phyloP scores from a whole-genome alignment of 2,329 filamentous ascomycete genomes.

The Mycosphaerelloides madeirae region DNA sequence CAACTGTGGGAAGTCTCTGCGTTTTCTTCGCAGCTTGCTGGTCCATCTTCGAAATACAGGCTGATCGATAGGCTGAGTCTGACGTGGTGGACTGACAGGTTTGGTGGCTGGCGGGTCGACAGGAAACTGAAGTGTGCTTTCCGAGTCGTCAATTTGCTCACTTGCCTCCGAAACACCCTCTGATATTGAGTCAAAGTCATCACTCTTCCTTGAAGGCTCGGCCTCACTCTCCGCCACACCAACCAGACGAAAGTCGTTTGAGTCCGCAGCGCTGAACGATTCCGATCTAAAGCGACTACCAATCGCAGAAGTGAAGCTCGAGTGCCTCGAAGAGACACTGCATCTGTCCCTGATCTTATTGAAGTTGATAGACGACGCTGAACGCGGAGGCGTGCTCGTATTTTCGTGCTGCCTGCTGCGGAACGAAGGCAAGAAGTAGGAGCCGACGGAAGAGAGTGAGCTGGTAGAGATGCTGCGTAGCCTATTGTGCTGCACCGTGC shows the following conservation, averaged over 20 bases:
- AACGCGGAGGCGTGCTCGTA: conserved; percentile 6
- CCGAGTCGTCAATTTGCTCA: conserved; percentile 1
- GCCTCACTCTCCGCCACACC: conserved; percentile 13
- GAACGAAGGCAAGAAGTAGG: conserved; percentile 14
- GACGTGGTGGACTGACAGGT: not conserved
- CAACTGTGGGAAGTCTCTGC: conserved; percentile 42
- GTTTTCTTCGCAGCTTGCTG: conserved; percentile 59
- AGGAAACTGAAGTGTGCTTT: conserved; percentile 1
- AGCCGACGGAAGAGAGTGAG: conserved; percentile 25
- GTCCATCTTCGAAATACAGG: conserved; percentile 70
- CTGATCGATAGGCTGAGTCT: conserved; percentile 1
- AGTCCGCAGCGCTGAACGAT: conserved; percentile 2
- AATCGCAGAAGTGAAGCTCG: conserved; percentile 17
- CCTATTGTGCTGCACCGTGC: conserved; percentile 25
- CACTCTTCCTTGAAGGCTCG: conserved; percentile 4
- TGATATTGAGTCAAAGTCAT: not conserved
- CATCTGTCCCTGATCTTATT: conserved; percentile 10
- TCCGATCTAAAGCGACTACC: conserved; percentile 6
- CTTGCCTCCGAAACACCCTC: conserved; percentile 4
- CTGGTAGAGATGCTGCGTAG: conserved; percentile 25
- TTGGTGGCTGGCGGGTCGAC: conserved; percentile 1
- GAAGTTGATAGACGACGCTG: conserved; percentile 12
- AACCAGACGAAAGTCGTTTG: conserved; percentile 3
- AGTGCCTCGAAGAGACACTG: conserved; percentile 9
- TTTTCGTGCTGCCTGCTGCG: conserved; percentile 4